These are phyloP conservation scores for Sungouiella blattae DNA, from an alignment of 805 yeast genomes.

Conservation along the genomic window DNA sequence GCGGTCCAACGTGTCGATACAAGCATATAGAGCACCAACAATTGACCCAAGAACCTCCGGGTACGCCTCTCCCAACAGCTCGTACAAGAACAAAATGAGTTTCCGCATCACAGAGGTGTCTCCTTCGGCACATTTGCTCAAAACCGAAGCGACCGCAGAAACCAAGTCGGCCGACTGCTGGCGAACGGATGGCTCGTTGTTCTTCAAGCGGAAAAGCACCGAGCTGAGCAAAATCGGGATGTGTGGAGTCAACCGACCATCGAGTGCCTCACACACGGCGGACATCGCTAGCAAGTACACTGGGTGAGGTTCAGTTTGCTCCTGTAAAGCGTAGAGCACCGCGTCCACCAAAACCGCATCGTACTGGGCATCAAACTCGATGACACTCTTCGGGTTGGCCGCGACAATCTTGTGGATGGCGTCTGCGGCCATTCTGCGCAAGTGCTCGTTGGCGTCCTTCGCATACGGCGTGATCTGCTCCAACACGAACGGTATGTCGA, in stretches of 20 bases:
- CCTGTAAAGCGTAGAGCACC: constrained; percentile 73
- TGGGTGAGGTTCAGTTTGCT: constrained; percentile 58
- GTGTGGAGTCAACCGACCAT: constrained; percentile 64
- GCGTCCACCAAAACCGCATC: constrained; percentile 78
- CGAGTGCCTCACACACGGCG: constrained; percentile 58
- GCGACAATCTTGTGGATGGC: constrained; percentile 58
- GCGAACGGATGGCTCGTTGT: constrained; percentile 67
- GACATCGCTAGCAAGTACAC: constrained; percentile 63
- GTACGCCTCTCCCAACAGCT: constrained; percentile 88
- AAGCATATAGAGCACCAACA: constrained; percentile 62
- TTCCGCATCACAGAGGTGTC: constrained; percentile 62
- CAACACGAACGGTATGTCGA: constrained; percentile 61
- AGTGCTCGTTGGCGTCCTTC: constrained; percentile 80
- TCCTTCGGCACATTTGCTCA: constrained; percentile 52
- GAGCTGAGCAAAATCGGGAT: constrained; percentile 69
- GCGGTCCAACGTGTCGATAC: constrained; percentile 59
- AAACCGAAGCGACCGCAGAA: constrained; percentile 59
- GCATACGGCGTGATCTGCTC: constrained; percentile 55
- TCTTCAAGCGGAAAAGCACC: constrained; percentile 66
- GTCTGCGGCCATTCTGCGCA: constrained; percentile 74
- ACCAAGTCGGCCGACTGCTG: constrained; percentile 83
- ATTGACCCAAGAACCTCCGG: constrained; percentile 93
- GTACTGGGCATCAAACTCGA: constrained; percentile 58
- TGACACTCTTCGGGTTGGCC: constrained; percentile 24
- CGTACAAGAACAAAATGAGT: constrained; percentile 75